Evolutionary conservation across 352 stramenopile genomes (phyloP), one percentile per base, ranked within the genome.

Genomic region (Globisporangium parvum): DNA sequence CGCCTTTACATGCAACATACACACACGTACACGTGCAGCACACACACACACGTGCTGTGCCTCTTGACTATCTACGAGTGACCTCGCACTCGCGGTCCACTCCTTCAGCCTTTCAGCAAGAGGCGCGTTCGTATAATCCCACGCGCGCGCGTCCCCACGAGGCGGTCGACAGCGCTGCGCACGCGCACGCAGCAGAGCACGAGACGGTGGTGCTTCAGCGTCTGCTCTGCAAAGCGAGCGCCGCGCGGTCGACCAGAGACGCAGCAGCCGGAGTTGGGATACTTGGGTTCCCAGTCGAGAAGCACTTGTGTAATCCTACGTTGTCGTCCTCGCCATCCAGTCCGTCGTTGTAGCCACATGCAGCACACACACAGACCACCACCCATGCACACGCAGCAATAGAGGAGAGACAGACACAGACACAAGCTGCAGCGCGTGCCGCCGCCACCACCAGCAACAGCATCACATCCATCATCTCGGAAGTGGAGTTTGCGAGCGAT

Each of bases 251-350:
- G 39, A n/a, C 39, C 39, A 44, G 39, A 44, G 39, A 44, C 39
- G 39, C 14, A 44, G 39, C 18, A 20, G 39, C 39, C 8, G 14
- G 2, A 11, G 39, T 44, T n/a, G 39, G 39, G 39, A 44, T 17
- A 17, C 18, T 44, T 44, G 39, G 39, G 50, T 55, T 61, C n/a
- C 55, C 56, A 54, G 47, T 62, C 56, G 44, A 61, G 55, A 60
- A 54, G 53, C 54, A 44, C 54, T 46, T 48, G 51, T 62, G 56
- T 62, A 48, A 17, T 62, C 56, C n/a, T n/a, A n/a, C n/a, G n/a
- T n/a, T n/a, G n/a, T n/a, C n/a, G n/a, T n/a, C n/a, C 56, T 56
- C 40, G 48, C 56, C 47, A 62, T 62, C 56, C 56, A 51, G 17
- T 10, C 6, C 33, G 23, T 37, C 10, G 9, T 45, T 39, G 17